Evolutionary conservation across 768 basidiomycete species (phyloP).

Genomic region (Hysterangium stoloniferum): DNA sequence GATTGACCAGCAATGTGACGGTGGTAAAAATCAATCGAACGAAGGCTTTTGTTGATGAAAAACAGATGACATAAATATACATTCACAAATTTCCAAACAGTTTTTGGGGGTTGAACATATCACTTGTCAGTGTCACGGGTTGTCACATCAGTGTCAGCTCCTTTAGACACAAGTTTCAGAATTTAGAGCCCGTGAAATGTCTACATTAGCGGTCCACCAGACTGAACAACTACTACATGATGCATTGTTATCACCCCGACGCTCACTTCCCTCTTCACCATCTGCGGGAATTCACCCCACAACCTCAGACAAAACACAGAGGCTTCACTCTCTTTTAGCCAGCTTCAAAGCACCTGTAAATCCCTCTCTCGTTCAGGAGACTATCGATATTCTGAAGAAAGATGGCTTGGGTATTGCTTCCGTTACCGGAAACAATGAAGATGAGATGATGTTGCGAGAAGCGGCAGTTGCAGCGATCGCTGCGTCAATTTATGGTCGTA

Average conservation of each 20-base stretch:
- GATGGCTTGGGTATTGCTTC: not conserved
- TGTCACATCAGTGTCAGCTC: too few relatives aligned
- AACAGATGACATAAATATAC: too few relatives aligned
- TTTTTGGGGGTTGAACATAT: too few relatives aligned
- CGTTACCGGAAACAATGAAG: not conserved
- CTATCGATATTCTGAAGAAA: not conserved
- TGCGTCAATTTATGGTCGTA: slow-evolving; percentile 46
- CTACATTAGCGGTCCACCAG: slow-evolving; percentile 1
- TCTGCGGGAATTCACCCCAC: not conserved
- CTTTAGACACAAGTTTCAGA: too few relatives aligned
- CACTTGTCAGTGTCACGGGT: too few relatives aligned
- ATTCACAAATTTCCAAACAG: too few relatives aligned
- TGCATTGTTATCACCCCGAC: not conserved
- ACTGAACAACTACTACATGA: not conserved
- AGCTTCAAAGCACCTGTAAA: slow-evolving; percentile 1
- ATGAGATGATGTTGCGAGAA: not conserved
- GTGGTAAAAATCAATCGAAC: too few relatives aligned
- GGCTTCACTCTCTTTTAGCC: slow-evolving; percentile 10
- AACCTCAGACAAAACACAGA: not conserved
- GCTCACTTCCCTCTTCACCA: not conserved
- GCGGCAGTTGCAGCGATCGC: slow-evolving; percentile 3
- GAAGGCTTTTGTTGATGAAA: too few relatives aligned
- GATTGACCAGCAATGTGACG: too few relatives aligned
- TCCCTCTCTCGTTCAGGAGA: not conserved
- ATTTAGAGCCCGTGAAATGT: too few relatives aligned